Conservation (phyloP, 2,329 filamentous ascomycete species). For the Stachybotrys elegans region DNA sequence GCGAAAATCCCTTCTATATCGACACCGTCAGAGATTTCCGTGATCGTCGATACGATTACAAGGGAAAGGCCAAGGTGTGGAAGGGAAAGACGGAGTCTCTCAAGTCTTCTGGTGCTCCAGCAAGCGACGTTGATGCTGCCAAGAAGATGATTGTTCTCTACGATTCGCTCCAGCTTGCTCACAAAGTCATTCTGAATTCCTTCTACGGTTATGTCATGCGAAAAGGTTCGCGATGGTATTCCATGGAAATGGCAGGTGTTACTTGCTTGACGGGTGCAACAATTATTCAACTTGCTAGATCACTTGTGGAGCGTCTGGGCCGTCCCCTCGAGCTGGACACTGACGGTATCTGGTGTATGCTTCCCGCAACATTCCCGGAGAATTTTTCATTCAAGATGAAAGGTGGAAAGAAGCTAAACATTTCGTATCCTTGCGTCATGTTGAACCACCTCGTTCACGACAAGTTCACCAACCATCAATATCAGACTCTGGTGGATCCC, state of each 20-base stretch:
- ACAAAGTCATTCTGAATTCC: conserved; percentile 98
- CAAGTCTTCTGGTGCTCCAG: conserved; percentile 73
- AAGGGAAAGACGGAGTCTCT: conserved; percentile 90
- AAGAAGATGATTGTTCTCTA: conserved; percentile 99
- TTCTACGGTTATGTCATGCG: conserved; percentile 99
- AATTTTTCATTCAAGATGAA: conserved; percentile 93
- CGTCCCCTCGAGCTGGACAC: conserved; percentile 92
- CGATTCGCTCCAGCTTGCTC: conserved; percentile 91
- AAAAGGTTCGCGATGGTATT: conserved; percentile 98
- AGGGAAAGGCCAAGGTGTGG: conserved; percentile 97
- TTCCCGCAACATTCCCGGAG: conserved; percentile 92
- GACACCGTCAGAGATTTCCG: conserved; percentile 94
- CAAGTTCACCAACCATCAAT: conserved; percentile 95
- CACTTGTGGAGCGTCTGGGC: conserved; percentile 88
- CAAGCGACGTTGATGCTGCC: conserved; percentile 78
- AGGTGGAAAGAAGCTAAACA: conserved; percentile 92
- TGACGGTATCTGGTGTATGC: conserved; percentile 99
- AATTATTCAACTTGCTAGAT: conserved; percentile 94
- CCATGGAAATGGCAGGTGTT: conserved; percentile 98
- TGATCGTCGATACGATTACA: conserved; percentile 97
- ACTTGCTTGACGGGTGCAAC: conserved; percentile 93
- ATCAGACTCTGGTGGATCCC: conserved; percentile 80
- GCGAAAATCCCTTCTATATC: conserved; percentile 98
- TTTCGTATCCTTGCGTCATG: conserved; percentile 99
- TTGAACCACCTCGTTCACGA: conserved; percentile 95